Base-by-base conservation (phyloP, 1,284 basidiomycete genomes). In the Malassezia slooffiae region DNA sequence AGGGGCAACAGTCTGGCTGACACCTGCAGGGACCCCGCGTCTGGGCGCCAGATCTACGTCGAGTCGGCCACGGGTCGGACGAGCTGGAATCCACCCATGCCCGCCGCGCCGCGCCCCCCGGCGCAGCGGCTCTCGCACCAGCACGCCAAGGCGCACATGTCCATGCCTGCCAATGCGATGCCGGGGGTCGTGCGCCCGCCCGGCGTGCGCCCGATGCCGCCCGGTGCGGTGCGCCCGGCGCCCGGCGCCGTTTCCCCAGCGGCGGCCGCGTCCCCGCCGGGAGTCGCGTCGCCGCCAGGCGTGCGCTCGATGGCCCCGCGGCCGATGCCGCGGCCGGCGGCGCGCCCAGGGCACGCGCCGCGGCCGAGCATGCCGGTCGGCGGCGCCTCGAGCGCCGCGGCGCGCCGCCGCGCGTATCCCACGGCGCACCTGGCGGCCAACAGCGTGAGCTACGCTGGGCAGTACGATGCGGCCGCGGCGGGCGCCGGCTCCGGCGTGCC, bases 41-140 rank as follows among this genome's bases (percentile, higher is more conserved):
- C 85, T 63, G 82, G 85, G 70, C 77, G 82, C 61, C 85, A 85
- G 73, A 76, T 90, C 64, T 93, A 84, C 74, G 81, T 86, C 59
- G 70, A 71, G 38, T 55, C 55, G 5, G 58, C 70, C 2, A 70
- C 70, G 3, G 70, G 70, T 17, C 48, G 70, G 22, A 62, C 62
- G 15, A 67, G 65, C 51, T 70, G 67, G 69, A 64, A 67, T 49
- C 69, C 67, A 22, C 70, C 70, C 15, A 34, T 21, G 38, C 8
- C 24, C 46, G 24, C 27, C 41, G 43, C 51, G 6, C 31, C 38
- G 35, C 41, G 56, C 41, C 41, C 47, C 35, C 45, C 58, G 43
- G 47, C 55, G 36, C 49, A 48, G 38, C 37, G 67, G 38, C 60
- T 65, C 38, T 46, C 69, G 20, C 60, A 69, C 53, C 58, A 64